Conservation (phyloP, 495 filamentous ascomycete species). For the Sordaria brevicollis region DNA sequence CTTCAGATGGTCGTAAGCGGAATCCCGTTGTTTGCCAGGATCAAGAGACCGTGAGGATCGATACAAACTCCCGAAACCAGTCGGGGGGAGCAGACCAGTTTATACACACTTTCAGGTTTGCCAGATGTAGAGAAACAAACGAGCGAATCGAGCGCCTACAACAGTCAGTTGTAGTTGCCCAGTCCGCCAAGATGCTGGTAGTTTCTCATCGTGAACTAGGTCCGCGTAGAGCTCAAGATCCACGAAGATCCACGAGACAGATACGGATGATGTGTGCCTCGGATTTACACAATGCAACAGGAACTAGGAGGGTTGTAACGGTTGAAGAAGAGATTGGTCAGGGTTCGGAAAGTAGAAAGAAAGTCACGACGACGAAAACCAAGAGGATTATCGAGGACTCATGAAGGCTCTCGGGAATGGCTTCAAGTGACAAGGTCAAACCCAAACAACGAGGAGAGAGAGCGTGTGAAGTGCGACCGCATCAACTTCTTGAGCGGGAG, state of each 20-base stretch:
- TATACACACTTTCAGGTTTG: not conserved
- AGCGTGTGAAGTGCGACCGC: not conserved
- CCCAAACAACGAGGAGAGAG: not conserved
- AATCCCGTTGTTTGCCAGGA: not conserved
- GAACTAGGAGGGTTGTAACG: not conserved
- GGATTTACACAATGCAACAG: not conserved
- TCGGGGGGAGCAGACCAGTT: not conserved
- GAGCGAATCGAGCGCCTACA: not conserved
- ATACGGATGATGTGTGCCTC: not conserved
- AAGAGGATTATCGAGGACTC: not conserved
- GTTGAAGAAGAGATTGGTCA: not conserved
- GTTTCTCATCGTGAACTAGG: not conserved
- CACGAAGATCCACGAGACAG: not conserved
- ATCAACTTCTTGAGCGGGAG: not conserved
- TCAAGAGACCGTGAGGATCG: not conserved
- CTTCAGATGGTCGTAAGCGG: not conserved
- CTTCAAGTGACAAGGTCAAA: not conserved
- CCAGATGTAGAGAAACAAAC: not conserved
- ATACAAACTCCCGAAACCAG: not conserved
- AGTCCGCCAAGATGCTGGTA: not conserved
- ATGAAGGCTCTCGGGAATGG: not conserved
- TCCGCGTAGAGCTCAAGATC: not conserved
- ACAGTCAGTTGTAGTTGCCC: not conserved
- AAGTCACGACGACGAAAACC: not conserved
- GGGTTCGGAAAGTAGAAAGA: not conserved